These are phyloP conservation scores for Macroventuria anomochaeta DNA, from an alignment of 2,329 filamentous ascomycete genomes.

Conservation along the genomic window DNA sequence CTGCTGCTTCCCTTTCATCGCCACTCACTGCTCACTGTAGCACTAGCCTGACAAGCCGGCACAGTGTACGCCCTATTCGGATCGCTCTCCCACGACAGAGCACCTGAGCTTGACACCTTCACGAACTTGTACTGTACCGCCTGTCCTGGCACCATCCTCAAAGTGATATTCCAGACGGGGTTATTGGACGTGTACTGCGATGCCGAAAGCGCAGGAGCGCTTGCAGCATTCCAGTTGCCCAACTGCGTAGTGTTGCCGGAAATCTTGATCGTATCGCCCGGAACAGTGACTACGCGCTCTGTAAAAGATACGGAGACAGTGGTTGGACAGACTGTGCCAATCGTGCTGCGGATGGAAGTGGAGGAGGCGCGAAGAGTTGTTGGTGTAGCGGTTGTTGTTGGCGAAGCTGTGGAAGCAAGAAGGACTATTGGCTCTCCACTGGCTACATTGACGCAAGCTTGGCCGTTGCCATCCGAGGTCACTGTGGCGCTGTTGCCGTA, in stretches of 20 bases:
- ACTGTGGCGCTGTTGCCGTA: conserved; percentile 48
- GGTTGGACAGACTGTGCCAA: conserved; percentile 33
- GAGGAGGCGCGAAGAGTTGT: conserved; percentile 18
- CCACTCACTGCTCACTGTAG: conserved; percentile 34
- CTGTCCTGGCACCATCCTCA: conserved; percentile 51
- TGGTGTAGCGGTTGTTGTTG: conserved; percentile 9
- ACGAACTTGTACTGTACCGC: conserved; percentile 56
- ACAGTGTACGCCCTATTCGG: conserved; percentile 53
- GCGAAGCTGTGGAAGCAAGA: conserved; percentile 24
- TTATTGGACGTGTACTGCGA: conserved; percentile 53
- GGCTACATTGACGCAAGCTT: conserved; percentile 51
- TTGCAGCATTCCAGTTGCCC: conserved; percentile 52
- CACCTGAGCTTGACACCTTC: conserved; percentile 53
- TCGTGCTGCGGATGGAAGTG: not conserved
- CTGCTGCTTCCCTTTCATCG: conserved; percentile 13
- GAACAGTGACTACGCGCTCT: conserved; percentile 55
- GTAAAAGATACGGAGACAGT: conserved; percentile 52
- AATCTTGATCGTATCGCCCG: conserved; percentile 58
- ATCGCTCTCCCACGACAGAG: conserved; percentile 55
- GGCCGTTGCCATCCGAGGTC: conserved; percentile 50
- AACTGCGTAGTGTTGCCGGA: conserved; percentile 54
- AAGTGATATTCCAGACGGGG: conserved; percentile 56
- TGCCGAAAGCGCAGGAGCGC: conserved; percentile 51
- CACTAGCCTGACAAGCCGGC: conserved; percentile 35
- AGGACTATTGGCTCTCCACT: conserved; percentile 56